Base-by-base conservation (phyloP, 1,139 yeast species). In the Nakaseomyces uthaithaninus region DNA sequence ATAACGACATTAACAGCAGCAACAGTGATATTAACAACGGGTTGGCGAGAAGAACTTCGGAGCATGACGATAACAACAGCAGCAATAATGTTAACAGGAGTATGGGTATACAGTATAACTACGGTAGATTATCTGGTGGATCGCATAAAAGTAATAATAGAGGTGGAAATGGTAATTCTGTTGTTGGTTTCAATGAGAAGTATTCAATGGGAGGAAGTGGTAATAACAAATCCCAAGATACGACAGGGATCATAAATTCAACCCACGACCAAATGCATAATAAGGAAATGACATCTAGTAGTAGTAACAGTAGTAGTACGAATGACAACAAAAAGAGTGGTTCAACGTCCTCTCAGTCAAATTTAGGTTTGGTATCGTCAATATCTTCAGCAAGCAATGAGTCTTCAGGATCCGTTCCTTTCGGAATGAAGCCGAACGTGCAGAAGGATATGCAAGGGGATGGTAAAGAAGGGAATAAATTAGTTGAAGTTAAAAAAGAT, bases 301-400 rank as follows among this genome's bases (percentile, higher is more conserved):
- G 27, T 16, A 33, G 24, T 24, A 33, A 16, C 28, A 24, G 37
- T 24, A 33, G 37, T 14, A 33, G 27, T 24, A 20, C 17, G 17
- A 31, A 19, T 20, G 26, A 15, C 8, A 20, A n/a, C 16, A 19
- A 20, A 11, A 28, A 28, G 14, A 17, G 15, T 9, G 35, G 35
- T 1, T 31, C 24, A n/a, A 31, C 35, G 4, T 31, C 35, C 10
- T 31, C 35, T 2, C 35, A 31, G 11, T 31, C 35, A 10, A 11
- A 31, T n/a, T 4, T 31, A 14, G 35, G 35, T 11, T 17, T 28
- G 17, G 17, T 20, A 2, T 31, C 35, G 9, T 31, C 35, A 5
- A 14, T 31, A 12, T 17, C 33, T 16, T 28, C 33, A n/a, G 23
- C 33, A 18, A 31, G 35, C 17, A 31, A 20, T 31, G 35, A 31